Conservation (phyloP, 208 protist genomes). For the Leishmania martiniquensis region DNA sequence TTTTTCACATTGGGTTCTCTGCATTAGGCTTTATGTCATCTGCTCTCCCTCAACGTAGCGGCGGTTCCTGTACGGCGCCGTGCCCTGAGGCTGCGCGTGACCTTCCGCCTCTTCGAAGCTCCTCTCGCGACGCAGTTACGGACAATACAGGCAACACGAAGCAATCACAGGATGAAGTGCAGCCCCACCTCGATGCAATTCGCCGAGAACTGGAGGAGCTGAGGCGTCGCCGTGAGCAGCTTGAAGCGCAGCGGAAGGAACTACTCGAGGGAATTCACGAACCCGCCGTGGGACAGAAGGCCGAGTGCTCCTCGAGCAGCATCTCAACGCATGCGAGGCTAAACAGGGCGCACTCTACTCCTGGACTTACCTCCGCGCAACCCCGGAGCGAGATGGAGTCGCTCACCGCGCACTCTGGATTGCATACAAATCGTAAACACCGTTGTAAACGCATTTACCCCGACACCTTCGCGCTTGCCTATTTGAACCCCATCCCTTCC, state of each 20-base stretch:
- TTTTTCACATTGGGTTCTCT: background rate
- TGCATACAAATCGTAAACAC: background rate
- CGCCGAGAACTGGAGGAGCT: slow-evolving; percentile 61
- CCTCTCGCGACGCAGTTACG: too few species aligned
- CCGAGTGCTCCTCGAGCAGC: background rate
- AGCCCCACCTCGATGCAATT: slow-evolving; percentile 42
- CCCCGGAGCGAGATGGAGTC: slow-evolving; percentile 7
- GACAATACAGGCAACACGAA: background rate
- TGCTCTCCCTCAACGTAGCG: background rate
- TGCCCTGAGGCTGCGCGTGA: background rate
- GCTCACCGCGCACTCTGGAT: background rate
- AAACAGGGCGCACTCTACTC: background rate
- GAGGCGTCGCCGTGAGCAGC: slow-evolving; percentile 40
- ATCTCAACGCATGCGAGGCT: background rate
- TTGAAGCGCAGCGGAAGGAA: slow-evolving; percentile 56
- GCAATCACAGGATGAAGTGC: background rate
- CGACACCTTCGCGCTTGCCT: slow-evolving; percentile 6
- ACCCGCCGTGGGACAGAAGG: background rate
- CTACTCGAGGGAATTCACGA: slow-evolving; percentile 37
- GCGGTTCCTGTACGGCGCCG: background rate
- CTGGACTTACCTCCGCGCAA: slow-evolving; percentile 6
- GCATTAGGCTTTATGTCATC: background rate
- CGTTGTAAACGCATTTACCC: background rate
- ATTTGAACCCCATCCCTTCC: slow-evolving; percentile 20
- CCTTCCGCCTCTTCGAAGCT: background rate